These are phyloP conservation scores for Aspergillus conjunctus DNA, from an alignment of 495 filamentous ascomycete genomes.

Conservation along the genomic window DNA sequence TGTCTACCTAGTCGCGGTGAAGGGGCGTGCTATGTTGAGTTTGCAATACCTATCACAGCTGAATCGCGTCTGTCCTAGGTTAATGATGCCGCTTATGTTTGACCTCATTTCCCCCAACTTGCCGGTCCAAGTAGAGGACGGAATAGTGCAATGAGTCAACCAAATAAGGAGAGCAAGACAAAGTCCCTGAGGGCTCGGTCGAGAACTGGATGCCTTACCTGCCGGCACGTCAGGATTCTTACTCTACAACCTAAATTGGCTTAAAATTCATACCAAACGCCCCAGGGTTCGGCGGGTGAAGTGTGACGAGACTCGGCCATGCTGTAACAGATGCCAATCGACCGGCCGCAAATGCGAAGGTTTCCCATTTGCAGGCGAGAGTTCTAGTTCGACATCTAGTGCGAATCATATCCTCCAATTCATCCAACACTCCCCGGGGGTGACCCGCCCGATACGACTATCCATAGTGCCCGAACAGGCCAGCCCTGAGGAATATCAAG, in stretches of 20 bases:
- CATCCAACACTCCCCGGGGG: conserved; percentile 23
- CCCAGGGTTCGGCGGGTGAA: conserved; percentile 14
- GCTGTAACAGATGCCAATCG: conserved; percentile 18
- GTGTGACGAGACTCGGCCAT: conserved; percentile 22
- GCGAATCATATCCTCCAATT: conserved; percentile 12
- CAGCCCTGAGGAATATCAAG: conserved; percentile 46
- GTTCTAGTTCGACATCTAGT: background rate
- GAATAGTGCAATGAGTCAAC: background rate
- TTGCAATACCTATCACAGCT: background rate
- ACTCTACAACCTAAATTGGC: background rate
- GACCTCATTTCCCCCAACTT: background rate
- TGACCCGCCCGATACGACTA: conserved; percentile 20
- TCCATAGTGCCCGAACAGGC: conserved; percentile 17
- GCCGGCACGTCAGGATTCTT: background rate
- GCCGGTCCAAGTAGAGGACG: background rate
- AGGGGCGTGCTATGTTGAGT: background rate
- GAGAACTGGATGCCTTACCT: conserved; percentile 4
- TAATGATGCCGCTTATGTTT: background rate
- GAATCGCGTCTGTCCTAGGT: background rate
- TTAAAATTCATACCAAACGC: background rate
- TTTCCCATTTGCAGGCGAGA: conserved; percentile 6
- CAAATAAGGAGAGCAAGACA: background rate
- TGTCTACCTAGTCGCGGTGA: background rate
- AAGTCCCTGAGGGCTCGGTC: background rate
- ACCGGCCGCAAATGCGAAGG: conserved; percentile 50